phyloP scores from a whole-genome alignment of 2,329 filamentous ascomycete species.

The Fusarium sp. region DNA sequence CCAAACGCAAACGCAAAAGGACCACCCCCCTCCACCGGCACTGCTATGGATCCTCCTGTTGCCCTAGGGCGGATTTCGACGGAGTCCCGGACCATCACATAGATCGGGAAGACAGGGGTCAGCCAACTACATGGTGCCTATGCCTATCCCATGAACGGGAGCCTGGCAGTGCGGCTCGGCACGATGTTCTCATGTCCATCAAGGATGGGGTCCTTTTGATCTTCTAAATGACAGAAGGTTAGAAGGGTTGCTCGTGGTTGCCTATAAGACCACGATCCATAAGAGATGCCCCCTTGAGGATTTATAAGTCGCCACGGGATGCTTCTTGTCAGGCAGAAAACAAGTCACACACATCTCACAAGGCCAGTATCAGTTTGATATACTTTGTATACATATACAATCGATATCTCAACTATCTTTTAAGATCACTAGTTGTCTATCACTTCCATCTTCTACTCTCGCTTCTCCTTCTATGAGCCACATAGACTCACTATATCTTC shows the following conservation, averaged over 20 bases:
- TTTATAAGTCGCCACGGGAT: constrained; percentile 37
- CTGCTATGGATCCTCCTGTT: neutral
- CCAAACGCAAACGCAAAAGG: neutral
- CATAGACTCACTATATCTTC: constrained; percentile 10
- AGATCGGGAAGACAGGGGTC: constrained; percentile 25
- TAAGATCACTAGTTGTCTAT: constrained; percentile 15
- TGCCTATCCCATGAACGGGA: constrained; percentile 41
- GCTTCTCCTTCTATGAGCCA: constrained; percentile 16
- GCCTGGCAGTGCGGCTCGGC: constrained; percentile 46
- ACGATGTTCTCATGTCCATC: constrained; percentile 27
- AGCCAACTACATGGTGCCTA: constrained; percentile 23
- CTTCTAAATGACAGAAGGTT: neutral
- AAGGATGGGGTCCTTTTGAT: constrained; percentile 20
- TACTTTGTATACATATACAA: constrained; percentile 14
- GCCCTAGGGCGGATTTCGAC: constrained; percentile 8
- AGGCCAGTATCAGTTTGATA: neutral
- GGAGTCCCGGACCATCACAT: constrained; percentile 18
- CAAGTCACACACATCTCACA: constrained; percentile 9
- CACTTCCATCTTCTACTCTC: neutral
- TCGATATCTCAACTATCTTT: constrained; percentile 2
- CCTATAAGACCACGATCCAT: constrained; percentile 32
- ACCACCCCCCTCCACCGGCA: constrained; percentile 1
- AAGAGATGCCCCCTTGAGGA: constrained; percentile 18
- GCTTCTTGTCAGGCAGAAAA: constrained; percentile 36
- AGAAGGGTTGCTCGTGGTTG: constrained; percentile 19